Evolutionary conservation across 495 filamentous ascomycete genomes (phyloP).

Genomic region (Diplogelasinospora grovesii): DNA sequence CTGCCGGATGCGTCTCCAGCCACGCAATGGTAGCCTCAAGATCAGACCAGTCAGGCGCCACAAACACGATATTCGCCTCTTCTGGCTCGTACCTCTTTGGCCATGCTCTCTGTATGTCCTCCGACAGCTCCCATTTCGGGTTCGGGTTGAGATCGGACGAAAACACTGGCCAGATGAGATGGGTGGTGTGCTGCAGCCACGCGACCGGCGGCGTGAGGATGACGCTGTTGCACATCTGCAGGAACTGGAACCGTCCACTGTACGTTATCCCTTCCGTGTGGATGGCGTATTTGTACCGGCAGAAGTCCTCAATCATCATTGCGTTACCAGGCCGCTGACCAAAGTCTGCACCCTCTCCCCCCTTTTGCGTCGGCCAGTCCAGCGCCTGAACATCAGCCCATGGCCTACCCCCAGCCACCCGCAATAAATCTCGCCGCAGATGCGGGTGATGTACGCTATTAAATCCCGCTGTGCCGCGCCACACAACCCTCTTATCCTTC

Average conservation of each 20-base stretch:
- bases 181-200: constrained; percentile 46
- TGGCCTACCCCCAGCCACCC: constrained; percentile 19
- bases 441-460: constrained; percentile 31
- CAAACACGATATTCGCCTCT: constrained; percentile 48
- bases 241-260: constrained; percentile 49
- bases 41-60: constrained; percentile 46
- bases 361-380: constrained; percentile 21
- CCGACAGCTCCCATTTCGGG: constrained; percentile 12
- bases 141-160: constrained; percentile 22
- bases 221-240: constrained; percentile 44
- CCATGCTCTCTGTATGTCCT: constrained; percentile 28
- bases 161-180: constrained; percentile 38
- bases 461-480: constrained; percentile 55
- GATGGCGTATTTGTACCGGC: constrained; percentile 46
- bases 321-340: constrained; percentile 36
- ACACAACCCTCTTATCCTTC: constrained; percentile 58
- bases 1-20: constrained; percentile 34
- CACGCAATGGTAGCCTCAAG: constrained; percentile 38
- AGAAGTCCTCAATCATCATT: constrained; percentile 44
- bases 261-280: constrained; percentile 58
- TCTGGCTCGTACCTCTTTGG: constrained; percentile 23
- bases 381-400: constrained; percentile 45
- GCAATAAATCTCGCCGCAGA: constrained; percentile 36
- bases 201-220: constrained; percentile 42
- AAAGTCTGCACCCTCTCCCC: background rate